Evolutionary conservation across 371 early-diverging fungal genomes (phyloP).

Genomic region (Mortierella sp.): DNA sequence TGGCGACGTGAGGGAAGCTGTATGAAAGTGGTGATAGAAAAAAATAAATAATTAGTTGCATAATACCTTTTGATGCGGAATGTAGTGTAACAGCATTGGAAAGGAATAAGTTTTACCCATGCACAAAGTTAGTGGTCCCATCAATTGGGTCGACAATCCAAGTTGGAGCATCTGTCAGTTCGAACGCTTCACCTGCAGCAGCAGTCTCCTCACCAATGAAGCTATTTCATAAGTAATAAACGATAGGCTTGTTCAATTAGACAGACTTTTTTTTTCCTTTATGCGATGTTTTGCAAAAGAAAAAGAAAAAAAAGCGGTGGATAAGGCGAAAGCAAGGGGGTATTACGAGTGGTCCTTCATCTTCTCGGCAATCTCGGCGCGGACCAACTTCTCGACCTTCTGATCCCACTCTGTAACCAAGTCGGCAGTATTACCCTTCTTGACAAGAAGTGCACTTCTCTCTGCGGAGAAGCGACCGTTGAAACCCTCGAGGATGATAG

Average conservation of each 20-base stretch:
- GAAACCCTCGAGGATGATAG: slow-evolving; percentile 71
- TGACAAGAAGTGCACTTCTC: slow-evolving; percentile 61
- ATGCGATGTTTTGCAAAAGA: too few relatives aligned
- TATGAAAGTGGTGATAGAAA: too few relatives aligned
- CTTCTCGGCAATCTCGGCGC: slow-evolving; percentile 65
- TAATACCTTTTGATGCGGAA: neutral
- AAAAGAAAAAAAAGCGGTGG: too few relatives aligned
- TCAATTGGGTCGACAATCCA: slow-evolving; percentile 96
- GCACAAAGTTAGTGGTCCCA: slow-evolving; percentile 93
- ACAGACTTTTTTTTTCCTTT: too few relatives aligned
- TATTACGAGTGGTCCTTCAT: slow-evolving; percentile 77
- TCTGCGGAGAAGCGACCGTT: slow-evolving; percentile 64
- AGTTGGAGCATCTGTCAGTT: slow-evolving; percentile 81
- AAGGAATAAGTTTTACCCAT: slow-evolving; percentile 61
- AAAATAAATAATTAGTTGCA: neutral
- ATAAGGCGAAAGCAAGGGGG: neutral
- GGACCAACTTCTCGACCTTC: slow-evolving; percentile 81
- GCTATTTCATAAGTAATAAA: slow-evolving; percentile 32
- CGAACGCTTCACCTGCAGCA: slow-evolving; percentile 70
- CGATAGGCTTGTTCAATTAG: too few relatives aligned
- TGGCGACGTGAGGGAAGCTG: slow-evolving; percentile 87
- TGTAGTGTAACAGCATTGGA: neutral
- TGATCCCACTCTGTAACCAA: slow-evolving; percentile 89
- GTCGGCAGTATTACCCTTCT: slow-evolving; percentile 81
- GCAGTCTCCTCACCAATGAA: slow-evolving; percentile 92